Evolutionary conservation across 1,139 yeast genomes (phyloP).

Genomic region (Pichia sp.): DNA sequence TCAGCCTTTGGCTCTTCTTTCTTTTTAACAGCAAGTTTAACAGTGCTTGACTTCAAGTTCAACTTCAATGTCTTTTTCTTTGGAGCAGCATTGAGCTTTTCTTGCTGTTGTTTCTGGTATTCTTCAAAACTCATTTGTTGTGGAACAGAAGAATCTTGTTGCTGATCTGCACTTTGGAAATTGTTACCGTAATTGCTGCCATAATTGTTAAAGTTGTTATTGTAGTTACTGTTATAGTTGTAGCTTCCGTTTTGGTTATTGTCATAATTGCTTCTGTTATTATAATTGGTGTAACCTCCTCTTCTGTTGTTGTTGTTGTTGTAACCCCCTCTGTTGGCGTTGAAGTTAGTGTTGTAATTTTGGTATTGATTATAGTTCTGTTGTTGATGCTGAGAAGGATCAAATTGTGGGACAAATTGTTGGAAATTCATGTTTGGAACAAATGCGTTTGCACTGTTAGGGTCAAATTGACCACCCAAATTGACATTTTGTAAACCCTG

Average conservation of each 20-base stretch:
- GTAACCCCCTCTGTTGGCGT: slow-evolving; percentile 24
- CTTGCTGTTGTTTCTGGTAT: slow-evolving; percentile 68
- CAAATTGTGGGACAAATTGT: slow-evolving; percentile 28
- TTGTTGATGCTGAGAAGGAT: slow-evolving; percentile 27
- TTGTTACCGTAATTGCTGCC: slow-evolving; percentile 20
- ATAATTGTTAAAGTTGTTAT: slow-evolving; percentile 17
- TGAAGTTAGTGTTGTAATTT: slow-evolving; percentile 28
- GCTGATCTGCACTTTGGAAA: slow-evolving; percentile 22
- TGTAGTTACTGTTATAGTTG: slow-evolving; percentile 8
- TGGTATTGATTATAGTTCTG: slow-evolving; percentile 30
- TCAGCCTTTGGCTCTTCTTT: slow-evolving; percentile 33
- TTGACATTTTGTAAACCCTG: slow-evolving; percentile 48
- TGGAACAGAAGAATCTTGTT: slow-evolving; percentile 24
- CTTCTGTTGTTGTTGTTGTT: slow-evolving; percentile 22
- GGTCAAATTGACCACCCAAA: slow-evolving; percentile 36
- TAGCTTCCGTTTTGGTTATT: slow-evolving; percentile 17
- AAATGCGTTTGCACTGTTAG: slow-evolving; percentile 42
- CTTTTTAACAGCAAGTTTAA: slow-evolving; percentile 62
- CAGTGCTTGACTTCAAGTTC: slow-evolving; percentile 55
- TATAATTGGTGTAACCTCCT: slow-evolving; percentile 19
- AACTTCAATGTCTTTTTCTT: slow-evolving; percentile 56
- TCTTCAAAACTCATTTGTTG: slow-evolving; percentile 84
- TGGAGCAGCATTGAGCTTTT: slow-evolving; percentile 45
- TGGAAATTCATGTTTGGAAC: slow-evolving; percentile 37
- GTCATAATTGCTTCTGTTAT: slow-evolving; percentile 21